phyloP scores from a whole-genome alignment of 108 stramenopile genomes.

The Conticribra guillardii region DNA sequence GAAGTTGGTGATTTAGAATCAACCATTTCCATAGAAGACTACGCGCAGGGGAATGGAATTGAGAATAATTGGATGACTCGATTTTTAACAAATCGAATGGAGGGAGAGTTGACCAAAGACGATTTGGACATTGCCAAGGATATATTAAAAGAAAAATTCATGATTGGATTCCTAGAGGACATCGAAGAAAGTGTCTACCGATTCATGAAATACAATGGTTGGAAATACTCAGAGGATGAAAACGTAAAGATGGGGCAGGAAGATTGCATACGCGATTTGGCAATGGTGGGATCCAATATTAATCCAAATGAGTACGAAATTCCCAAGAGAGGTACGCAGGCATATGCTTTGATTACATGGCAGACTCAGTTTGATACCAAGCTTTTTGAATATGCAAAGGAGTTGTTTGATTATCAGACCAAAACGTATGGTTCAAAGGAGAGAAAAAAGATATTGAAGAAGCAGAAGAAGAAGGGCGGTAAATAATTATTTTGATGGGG shows the following conservation, averaged over 20 bases:
- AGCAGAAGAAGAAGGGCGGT: conserved; percentile 47
- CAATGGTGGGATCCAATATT: conserved; percentile 25
- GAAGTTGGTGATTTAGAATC: conserved; percentile 39
- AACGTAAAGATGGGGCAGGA: conserved; percentile 42
- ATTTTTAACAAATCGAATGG: conserved; percentile 51
- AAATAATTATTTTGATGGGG: too few species aligned
- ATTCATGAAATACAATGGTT: conserved; percentile 52
- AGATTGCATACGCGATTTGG: conserved; percentile 49
- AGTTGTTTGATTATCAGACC: conserved; percentile 53
- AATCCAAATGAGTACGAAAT: conserved; percentile 55
- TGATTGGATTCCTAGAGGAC: conserved; percentile 56
- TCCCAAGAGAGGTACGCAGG: conserved; percentile 51
- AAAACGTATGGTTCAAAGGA: conserved; percentile 54
- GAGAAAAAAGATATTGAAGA: conserved; percentile 54
- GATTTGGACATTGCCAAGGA: conserved; percentile 55
- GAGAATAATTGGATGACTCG: conserved; percentile 63
- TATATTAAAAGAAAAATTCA: conserved; percentile 51
- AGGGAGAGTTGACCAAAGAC: conserved; percentile 54
- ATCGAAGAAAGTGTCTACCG: conserved; percentile 46
- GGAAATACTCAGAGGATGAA: conserved; percentile 51
- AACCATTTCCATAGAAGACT: conserved; percentile 45
- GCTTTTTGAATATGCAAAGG: conserved; percentile 51
- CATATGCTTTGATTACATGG: conserved; percentile 48
- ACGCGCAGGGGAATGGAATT: conserved; percentile 55
- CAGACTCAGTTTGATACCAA: conserved; percentile 62